Base-by-base conservation (phyloP, 306 rosid species). In the Lathyrus sativus region DNA sequence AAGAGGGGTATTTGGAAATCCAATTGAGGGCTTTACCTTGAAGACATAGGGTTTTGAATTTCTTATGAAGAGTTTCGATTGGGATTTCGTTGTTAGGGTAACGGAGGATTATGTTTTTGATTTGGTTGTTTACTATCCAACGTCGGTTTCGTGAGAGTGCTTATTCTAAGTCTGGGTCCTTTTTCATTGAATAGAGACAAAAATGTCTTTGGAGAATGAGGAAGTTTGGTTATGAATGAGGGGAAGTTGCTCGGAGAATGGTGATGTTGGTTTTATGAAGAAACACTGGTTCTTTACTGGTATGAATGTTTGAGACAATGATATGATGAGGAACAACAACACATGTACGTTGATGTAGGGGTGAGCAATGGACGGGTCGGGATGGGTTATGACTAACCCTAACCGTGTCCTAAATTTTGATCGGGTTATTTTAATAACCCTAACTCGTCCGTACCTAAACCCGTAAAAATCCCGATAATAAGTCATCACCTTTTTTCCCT, bases 1-100 rank as follows among this genome's bases (percentile, higher is more conserved):
- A 92, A 55, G 89, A 86, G 0, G 93, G 96, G 69, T 92, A 92
- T 60, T 89, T 89, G 24, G 78, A 86, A 46, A 89, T 71, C 98
- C 98, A 89, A 64, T 92, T 87, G 17, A 78, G 79, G 75, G 96
- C 92, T 74, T 80, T 92, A 10, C 98, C 98, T 64, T 88, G 95
- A 14, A 88, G 95, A 75, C 88, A 89, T 19, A 92, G 96, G 66
- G 83, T 89, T 79, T 85, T 92, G 77, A 89, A 92, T 74, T 86
- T 92, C 82, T 83, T 89, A 81, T 89, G 96, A 10, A 89, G 86
- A 70, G 71, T 77, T 37, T 65, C 55, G 14, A 92, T 75, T 4
- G 92, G 85, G n/a, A 80, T 79, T 10, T 81, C 72, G 68, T 81
- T 82, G 65, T 85, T 76, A 0, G 93, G 98, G 70, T 82, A 85